These are phyloP conservation scores for Trichocladium antarcticum DNA, from an alignment of 495 filamentous ascomycete species.

Conservation along the genomic window DNA sequence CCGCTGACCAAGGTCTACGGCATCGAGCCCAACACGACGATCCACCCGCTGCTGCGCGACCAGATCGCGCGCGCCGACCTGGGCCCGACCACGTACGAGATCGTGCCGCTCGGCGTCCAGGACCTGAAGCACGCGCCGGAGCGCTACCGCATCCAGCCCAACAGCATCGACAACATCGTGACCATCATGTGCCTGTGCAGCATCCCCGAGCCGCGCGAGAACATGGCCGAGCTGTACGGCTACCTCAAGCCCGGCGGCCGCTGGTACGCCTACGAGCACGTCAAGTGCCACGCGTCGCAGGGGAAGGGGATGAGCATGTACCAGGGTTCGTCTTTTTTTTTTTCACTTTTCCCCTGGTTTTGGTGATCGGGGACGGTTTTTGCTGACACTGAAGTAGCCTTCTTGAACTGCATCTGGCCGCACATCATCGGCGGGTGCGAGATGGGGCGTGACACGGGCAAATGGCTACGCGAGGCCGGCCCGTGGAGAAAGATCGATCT, in stretches of 20 bases:
- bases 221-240: slow-evolving; percentile 47
- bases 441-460: slow-evolving; percentile 45
- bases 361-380: neutral
- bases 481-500: slow-evolving; percentile 48
- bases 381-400: slow-evolving; percentile 12
- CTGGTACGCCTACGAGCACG: slow-evolving; percentile 65
- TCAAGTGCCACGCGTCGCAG: slow-evolving; percentile 36
- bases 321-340: slow-evolving; percentile 35
- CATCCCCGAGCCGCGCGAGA: slow-evolving; percentile 50
- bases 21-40: slow-evolving; percentile 51
- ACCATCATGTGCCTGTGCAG: slow-evolving; percentile 62
- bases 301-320: slow-evolving; percentile 37
- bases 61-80: slow-evolving; percentile 42
- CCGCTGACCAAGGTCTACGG: slow-evolving; percentile 53
- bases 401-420: slow-evolving; percentile 42
- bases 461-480: slow-evolving; percentile 41
- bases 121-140: slow-evolving; percentile 31
- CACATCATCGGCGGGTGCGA: slow-evolving; percentile 49
- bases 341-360: too few relatives aligned
- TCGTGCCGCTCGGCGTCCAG: slow-evolving; percentile 52
- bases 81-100: slow-evolving; percentile 45
- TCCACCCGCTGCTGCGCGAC: slow-evolving; percentile 42
- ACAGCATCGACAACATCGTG: slow-evolving; percentile 55
- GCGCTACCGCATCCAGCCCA: slow-evolving; percentile 32
- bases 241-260: slow-evolving; percentile 55